Evolutionary conservation across 2,329 filamentous ascomycete genomes (phyloP).

Genomic region (Cercospora sp.): DNA sequence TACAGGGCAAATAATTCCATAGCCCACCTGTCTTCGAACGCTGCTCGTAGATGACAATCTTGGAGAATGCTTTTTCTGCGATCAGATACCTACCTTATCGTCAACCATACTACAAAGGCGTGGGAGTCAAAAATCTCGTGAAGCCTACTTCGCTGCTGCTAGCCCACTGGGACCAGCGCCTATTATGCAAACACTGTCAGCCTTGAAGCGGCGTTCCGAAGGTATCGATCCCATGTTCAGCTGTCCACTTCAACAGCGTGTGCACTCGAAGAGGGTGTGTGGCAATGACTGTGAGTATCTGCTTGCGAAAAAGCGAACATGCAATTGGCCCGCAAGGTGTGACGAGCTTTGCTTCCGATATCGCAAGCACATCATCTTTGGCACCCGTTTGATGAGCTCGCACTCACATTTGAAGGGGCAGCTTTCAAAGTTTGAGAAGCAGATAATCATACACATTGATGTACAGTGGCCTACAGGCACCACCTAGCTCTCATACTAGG

Average conservation of each 20-base stretch:
- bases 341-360: not conserved
- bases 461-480: no score
- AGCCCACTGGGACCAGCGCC: conserved; percentile 81
- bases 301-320: not conserved
- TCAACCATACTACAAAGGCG: conserved; percentile 1
- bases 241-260: not conserved
- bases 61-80: conserved; percentile 68
- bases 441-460: not conserved
- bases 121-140: not conserved
- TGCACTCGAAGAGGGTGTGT: not conserved
- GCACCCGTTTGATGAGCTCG: not conserved
- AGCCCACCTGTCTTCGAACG: conserved; percentile 74
- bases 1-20: conserved; percentile 71
- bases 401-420: not conserved
- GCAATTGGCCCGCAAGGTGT: not conserved
- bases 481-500: no score
- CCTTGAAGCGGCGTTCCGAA: conserved; percentile 36
- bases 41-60: conserved; percentile 80
- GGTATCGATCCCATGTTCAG: conserved; percentile 25
- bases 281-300: not conserved
- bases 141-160: conserved; percentile 65
- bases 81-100: conserved; percentile 61
- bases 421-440: not conserved
- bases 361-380: not conserved
- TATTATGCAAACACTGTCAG: conserved; percentile 70